A percentile compares a stretch with the other conserved stretches of the same genome.
These are phyloP conservation scores for Ganoderma leucocontextum DNA, from an alignment of 1,284 basidiomycete species.

Conservation along the genomic window DNA sequence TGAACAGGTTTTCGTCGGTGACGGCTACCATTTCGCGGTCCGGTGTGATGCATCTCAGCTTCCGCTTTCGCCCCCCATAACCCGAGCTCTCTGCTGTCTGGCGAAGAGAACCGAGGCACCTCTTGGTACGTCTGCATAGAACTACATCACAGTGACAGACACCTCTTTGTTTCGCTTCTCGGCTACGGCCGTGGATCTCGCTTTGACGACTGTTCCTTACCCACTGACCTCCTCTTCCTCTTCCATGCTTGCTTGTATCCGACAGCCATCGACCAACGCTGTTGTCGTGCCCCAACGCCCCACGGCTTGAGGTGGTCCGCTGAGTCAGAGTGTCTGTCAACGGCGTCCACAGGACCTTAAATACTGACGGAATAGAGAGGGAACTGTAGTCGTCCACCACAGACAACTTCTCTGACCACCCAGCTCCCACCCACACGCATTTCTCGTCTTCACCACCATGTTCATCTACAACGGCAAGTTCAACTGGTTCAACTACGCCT, in stretches of 20 bases:
- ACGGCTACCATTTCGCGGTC: neutral
- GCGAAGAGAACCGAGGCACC: no score
- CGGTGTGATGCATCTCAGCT: no score
- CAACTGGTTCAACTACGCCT: neutral
- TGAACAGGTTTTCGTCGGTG: neutral
- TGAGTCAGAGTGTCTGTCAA: neutral
- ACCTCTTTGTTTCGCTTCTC: neutral
- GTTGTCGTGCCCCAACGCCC: neutral
- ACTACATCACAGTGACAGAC: neutral
- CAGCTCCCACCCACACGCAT: neutral
- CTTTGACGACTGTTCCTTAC: neutral
- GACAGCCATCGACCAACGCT: neutral
- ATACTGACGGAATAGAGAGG: neutral
- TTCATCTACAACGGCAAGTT: constrained; percentile 5
- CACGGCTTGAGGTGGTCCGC: neutral
- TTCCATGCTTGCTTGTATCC: neutral
- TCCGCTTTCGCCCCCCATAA: neutral
- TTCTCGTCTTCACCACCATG: neutral
- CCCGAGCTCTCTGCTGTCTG: neutral
- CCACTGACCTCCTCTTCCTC: neutral
- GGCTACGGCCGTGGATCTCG: neutral
- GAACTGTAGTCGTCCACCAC: neutral
- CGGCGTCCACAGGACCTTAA: neutral
- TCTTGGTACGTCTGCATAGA: no score
- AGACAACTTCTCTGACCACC: neutral